These are phyloP conservation scores for Xylaria sp. DNA, from an alignment of 2,329 filamentous ascomycete genomes.

Conservation along the genomic window DNA sequence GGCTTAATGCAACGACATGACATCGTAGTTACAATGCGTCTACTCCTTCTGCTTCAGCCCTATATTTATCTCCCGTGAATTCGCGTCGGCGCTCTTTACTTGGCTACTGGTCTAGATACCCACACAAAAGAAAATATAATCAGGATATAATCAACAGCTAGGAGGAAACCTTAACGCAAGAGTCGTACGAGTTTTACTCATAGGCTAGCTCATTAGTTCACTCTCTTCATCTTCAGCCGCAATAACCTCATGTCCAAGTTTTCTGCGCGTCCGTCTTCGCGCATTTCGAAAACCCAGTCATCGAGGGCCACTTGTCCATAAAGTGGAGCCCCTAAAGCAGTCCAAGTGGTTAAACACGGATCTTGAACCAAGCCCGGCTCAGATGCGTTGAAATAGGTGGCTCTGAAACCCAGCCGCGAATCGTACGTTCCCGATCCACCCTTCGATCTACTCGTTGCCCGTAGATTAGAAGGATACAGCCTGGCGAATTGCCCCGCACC, in stretches of 20 bases:
- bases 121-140: no score
- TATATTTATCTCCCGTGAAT: no score
- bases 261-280: slow-evolving; percentile 22
- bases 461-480: slow-evolving; percentile 25
- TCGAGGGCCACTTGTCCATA: slow-evolving; percentile 24
- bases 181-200: no score
- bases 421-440: slow-evolving; percentile 8
- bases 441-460: slow-evolving; percentile 1
- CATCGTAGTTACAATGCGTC: no score
- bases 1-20: no score
- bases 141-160: no score
- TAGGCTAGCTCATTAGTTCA: no score
- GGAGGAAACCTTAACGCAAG: no score
- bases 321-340: slow-evolving; percentile 16
- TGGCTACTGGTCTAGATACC: no score
- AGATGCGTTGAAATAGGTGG: slow-evolving; percentile 25
- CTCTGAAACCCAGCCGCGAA: slow-evolving; percentile 24
- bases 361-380: slow-evolving; percentile 16
- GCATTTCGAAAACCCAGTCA: slow-evolving; percentile 30
- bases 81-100: no score
- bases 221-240: slow-evolving; percentile 14
- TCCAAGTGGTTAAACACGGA: slow-evolving; percentile 24
- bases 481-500: slow-evolving; percentile 17
- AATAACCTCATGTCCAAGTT: slow-evolving; percentile 22
- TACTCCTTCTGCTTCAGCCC: no score